A percentile compares a stretch with the other conserved stretches of the same genome.
These are phyloP conservation scores for Cercophora newfieldiana DNA, from an alignment of 495 filamentous ascomycete genomes.

Conservation along the genomic window DNA sequence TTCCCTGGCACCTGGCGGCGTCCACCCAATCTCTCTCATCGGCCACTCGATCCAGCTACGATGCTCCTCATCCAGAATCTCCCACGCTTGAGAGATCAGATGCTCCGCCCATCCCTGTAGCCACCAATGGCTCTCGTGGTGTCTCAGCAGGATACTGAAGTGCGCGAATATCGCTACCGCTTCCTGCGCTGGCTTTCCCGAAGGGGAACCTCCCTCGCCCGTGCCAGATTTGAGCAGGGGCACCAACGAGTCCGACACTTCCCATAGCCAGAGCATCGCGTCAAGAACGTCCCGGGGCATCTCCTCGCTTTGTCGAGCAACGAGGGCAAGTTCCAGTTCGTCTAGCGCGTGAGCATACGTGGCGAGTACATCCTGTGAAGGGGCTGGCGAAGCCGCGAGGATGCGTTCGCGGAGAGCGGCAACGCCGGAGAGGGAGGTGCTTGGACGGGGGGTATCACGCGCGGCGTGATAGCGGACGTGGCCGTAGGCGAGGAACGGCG, in stretches of 20 bases:
- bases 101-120: constrained; percentile 38
- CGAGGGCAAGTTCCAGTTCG: constrained; percentile 33
- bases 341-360: constrained; percentile 33
- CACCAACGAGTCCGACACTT: constrained; percentile 35
- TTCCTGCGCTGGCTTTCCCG: constrained; percentile 29
- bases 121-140: constrained; percentile 39
- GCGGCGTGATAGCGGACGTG: constrained; percentile 23
- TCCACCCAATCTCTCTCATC: constrained; percentile 31
- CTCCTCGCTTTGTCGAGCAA: constrained; percentile 13
- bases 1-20: neutral
- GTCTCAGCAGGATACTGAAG: constrained; percentile 33
- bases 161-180: constrained; percentile 40
- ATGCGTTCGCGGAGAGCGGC: constrained; percentile 17
- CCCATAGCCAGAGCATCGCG: constrained; percentile 40
- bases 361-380: constrained; percentile 6
- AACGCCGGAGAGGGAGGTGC: neutral
- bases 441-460: neutral
- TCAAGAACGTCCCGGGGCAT: constrained; percentile 33
- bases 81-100: constrained; percentile 29
- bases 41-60: constrained; percentile 38
- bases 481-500: constrained; percentile 34
- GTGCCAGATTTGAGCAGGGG: constrained; percentile 27
- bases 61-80: constrained; percentile 36
- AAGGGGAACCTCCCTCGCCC: neutral
- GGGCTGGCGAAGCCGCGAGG: neutral